Evolutionary conservation across 495 filamentous ascomycete genomes (phyloP).

Genomic region (Penicillium herquei): DNA sequence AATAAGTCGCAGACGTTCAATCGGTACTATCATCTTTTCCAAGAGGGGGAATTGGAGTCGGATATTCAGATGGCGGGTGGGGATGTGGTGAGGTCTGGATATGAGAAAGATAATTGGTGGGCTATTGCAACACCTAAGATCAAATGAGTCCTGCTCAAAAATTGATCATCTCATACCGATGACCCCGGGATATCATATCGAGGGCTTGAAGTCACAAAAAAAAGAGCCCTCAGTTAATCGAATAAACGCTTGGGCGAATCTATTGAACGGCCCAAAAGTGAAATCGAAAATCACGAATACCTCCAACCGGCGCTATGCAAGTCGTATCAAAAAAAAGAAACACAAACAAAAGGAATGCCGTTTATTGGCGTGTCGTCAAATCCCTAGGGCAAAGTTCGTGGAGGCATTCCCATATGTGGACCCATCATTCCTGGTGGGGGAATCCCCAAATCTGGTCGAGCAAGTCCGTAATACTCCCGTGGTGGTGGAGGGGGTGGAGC

Average conservation of each 20-base stretch:
- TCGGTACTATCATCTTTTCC: slow-evolving; percentile 94
- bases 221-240: slow-evolving; percentile 7
- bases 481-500: slow-evolving; percentile 37
- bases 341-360: slow-evolving; percentile 21
- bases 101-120: slow-evolving; percentile 99
- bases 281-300: slow-evolving; percentile 37
- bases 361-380: slow-evolving; percentile 22
- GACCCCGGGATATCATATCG: background rate
- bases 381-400: slow-evolving; percentile 40
- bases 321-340: slow-evolving; percentile 38
- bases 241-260: slow-evolving; percentile 19
- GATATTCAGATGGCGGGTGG: slow-evolving; percentile 78
- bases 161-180: slow-evolving; percentile 1
- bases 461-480: slow-evolving; percentile 40
- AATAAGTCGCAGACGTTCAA: slow-evolving; percentile 56
- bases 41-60: slow-evolving; percentile 78
- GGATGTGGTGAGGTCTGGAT: slow-evolving; percentile 72
- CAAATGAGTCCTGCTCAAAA: background rate
- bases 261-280: slow-evolving; percentile 21
- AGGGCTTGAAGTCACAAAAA: slow-evolving; percentile 1
- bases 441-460: slow-evolving; percentile 34
- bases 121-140: slow-evolving; percentile 53
- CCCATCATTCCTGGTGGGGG: slow-evolving; percentile 31
- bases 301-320: slow-evolving; percentile 48
- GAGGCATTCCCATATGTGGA: slow-evolving; percentile 37